A percentile compares a stretch with the other conserved stretches of the same genome.
phyloP scores from a whole-genome alignment of 768 basidiomycete species.

The Austroboletus eburneus region DNA sequence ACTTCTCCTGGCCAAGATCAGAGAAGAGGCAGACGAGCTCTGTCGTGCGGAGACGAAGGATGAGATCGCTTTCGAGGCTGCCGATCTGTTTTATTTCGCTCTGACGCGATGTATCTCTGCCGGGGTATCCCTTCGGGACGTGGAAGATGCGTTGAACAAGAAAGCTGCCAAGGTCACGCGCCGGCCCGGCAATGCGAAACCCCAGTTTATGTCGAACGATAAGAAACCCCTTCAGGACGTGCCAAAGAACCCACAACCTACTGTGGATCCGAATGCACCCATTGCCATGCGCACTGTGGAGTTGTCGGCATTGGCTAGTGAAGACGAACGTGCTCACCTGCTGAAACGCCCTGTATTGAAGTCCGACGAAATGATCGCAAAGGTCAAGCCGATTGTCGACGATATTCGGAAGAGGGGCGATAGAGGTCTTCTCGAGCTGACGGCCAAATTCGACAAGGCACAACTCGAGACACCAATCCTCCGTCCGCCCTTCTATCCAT shows the following conservation, averaged over 20 bases:
- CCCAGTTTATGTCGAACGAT: constrained; percentile 51
- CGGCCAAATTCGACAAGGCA: constrained; percentile 90
- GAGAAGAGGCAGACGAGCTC: constrained; percentile 98
- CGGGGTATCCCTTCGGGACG: constrained; percentile 78
- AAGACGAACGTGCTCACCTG: constrained; percentile 58
- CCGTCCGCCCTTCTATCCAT: constrained; percentile 65
- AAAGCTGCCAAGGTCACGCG: constrained; percentile 87
- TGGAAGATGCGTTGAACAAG: constrained; percentile 77
- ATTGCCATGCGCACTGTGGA: constrained; percentile 80
- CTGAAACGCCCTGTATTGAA: constrained; percentile 88
- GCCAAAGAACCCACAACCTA: constrained; percentile 25
- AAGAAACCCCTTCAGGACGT: constrained; percentile 22
- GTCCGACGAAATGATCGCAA: constrained; percentile 57
- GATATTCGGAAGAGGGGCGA: constrained; percentile 83
- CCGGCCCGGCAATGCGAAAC: constrained; percentile 88
- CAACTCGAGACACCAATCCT: constrained; percentile 64
- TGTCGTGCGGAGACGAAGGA: constrained; percentile 73
- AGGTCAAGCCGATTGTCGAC: constrained; percentile 92
- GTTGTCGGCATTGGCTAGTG: constrained; percentile 41
- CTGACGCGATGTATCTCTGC: constrained; percentile 78
- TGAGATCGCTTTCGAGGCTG: constrained; percentile 91
- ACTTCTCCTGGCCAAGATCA: constrained; percentile 89
- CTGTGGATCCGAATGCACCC: constrained; percentile 33
- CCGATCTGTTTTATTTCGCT: constrained; percentile 91
- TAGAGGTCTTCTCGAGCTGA: constrained; percentile 78